phyloP scores from a whole-genome alignment of 768 basidiomycete genomes.

The Harrya chromipes region DNA sequence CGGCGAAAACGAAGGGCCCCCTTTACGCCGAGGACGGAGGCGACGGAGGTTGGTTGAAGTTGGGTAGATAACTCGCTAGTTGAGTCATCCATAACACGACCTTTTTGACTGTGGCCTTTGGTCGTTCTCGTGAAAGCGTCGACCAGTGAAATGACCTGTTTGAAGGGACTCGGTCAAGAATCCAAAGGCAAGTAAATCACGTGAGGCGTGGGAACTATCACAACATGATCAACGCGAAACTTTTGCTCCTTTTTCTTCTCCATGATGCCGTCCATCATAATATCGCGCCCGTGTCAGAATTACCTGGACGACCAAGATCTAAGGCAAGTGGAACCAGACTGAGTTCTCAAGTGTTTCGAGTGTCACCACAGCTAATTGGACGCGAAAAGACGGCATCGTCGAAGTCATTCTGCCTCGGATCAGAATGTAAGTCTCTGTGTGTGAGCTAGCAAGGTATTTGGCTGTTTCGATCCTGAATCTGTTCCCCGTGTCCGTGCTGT shows the following conservation, averaged over 20 bases:
- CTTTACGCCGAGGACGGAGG: conserved; percentile 60
- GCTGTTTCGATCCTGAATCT: not conserved
- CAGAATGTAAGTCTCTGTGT: too few relatives aligned
- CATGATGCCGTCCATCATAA: too few relatives aligned
- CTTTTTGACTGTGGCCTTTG: conserved; percentile 11
- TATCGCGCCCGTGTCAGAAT: too few relatives aligned
- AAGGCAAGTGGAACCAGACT: too few relatives aligned
- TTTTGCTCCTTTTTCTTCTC: too few relatives aligned
- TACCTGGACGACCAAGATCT: too few relatives aligned
- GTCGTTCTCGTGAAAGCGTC: conserved; percentile 10
- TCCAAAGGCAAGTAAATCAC: conserved; percentile 11
- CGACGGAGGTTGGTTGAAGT: conserved; percentile 35
- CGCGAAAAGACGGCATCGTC: too few relatives aligned
- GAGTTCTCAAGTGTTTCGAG: too few relatives aligned
- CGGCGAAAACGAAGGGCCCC: conserved; percentile 60
- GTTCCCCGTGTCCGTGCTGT: too few relatives aligned
- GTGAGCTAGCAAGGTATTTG: not conserved
- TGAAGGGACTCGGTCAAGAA: not conserved
- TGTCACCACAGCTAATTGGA: too few relatives aligned
- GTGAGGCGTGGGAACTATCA: conserved; percentile 20
- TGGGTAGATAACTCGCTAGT: conserved; percentile 35
- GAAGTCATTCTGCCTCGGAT: too few relatives aligned
- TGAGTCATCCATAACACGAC: conserved; percentile 35
- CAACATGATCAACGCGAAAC: too few relatives aligned
- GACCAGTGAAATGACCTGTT: not conserved